Conservation (phyloP, 176 grass and related monocot species). For the Musa itinerans region DNA sequence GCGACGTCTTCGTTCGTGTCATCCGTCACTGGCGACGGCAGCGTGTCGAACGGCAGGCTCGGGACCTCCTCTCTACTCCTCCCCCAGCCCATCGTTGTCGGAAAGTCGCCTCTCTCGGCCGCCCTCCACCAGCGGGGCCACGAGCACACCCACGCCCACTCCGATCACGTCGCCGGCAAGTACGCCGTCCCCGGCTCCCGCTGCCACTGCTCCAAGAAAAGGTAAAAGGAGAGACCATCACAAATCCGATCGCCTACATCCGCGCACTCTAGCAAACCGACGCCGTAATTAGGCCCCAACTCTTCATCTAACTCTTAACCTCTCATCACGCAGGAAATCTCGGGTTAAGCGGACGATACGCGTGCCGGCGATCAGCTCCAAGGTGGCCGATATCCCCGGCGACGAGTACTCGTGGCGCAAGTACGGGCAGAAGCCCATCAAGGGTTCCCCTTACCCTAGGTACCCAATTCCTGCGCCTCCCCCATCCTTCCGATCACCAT, state of each 20-base stretch:
- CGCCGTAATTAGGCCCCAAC: no score
- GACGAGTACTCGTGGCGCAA: conserved; percentile 25
- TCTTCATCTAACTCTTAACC: not conserved
- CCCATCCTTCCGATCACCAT: no score
- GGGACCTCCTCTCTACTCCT: conserved; percentile 3
- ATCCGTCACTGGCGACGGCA: conserved; percentile 60
- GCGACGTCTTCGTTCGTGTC: conserved; percentile 71
- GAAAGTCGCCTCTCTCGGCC: conserved; percentile 29
- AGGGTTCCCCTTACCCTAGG: conserved; percentile 22
- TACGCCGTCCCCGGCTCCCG: conserved; percentile 26
- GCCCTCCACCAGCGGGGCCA: conserved; percentile 46
- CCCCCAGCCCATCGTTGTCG: conserved; percentile 12
- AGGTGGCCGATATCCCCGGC: conserved; percentile 12
- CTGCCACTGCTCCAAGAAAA: conserved; percentile 87
- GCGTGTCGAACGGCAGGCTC: conserved; percentile 49
- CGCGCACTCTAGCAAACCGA: no score
- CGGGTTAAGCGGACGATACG: conserved; percentile 18
- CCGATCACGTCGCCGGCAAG: conserved; percentile 47
- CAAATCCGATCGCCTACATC: not conserved
- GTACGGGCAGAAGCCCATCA: conserved; percentile 29
- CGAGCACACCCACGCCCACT: conserved; percentile 74
- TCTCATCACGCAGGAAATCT: conserved; percentile 1
- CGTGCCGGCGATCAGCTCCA: conserved; percentile 22
- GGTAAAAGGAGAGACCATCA: conserved; percentile 24
- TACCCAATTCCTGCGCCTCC: not conserved